Conservation (phyloP, 805 yeast genomes). For the Myxozyma geophila region DNA sequence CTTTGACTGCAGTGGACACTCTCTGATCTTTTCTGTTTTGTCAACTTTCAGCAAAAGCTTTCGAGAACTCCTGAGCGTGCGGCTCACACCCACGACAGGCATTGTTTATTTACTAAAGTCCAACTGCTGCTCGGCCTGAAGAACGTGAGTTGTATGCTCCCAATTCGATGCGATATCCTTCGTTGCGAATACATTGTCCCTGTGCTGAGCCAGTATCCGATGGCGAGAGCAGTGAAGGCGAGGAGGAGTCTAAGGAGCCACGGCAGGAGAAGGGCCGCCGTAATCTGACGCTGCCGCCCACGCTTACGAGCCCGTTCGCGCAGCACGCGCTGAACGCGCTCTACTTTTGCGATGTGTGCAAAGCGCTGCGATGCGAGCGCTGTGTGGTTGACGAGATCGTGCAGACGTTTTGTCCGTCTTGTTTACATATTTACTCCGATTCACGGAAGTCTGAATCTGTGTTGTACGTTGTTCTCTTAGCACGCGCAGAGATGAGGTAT, state of each 20-base stretch:
- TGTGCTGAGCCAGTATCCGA: slow-evolving; percentile 33
- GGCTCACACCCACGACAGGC: not conserved
- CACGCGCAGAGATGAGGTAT: not conserved
- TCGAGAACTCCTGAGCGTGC: not conserved
- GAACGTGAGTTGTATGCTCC: not conserved
- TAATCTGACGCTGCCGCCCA: slow-evolving; percentile 34
- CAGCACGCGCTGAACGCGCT: slow-evolving; percentile 41
- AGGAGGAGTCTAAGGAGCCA: not conserved
- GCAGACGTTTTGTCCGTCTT: slow-evolving; percentile 46
- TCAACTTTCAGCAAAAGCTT: not conserved
- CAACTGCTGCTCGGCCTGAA: not conserved
- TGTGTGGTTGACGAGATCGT: slow-evolving; percentile 47
- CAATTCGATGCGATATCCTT: slow-evolving; percentile 16
- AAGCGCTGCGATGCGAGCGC: slow-evolving; percentile 44
- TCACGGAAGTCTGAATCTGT: slow-evolving; percentile 32
- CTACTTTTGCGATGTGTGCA: slow-evolving; percentile 48
- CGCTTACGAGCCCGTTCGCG: slow-evolving; percentile 36
- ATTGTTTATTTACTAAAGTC: not conserved
- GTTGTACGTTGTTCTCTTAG: not conserved
- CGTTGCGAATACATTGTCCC: slow-evolving; percentile 33
- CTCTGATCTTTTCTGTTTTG: too few relatives aligned
- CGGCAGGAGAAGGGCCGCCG: not conserved
- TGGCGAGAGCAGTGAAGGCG: not conserved
- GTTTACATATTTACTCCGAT: slow-evolving; percentile 42
- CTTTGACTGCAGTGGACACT: too few relatives aligned